Conservation (phyloP, 2,329 filamentous ascomycete species). For the Cladophialophora bantiana region DNA sequence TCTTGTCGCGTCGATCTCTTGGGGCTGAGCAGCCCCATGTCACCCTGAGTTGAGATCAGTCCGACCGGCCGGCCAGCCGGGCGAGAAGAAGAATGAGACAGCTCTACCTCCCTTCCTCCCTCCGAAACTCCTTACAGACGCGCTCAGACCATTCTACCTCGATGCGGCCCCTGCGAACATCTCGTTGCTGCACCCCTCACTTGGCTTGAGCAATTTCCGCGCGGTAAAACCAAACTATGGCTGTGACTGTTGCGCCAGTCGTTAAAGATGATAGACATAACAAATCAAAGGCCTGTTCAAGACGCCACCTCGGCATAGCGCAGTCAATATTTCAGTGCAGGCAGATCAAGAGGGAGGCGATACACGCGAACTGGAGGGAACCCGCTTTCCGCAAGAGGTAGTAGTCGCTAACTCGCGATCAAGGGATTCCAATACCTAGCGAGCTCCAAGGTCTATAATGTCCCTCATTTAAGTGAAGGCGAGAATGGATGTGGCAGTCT, state of each 20-base stretch:
- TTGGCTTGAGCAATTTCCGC: not conserved
- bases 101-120: not conserved
- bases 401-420: too few relatives aligned
- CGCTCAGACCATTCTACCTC: not conserved
- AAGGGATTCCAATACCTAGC: too few relatives aligned
- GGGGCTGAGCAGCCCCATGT: not conserved
- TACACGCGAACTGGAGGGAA: not conserved
- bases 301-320: not conserved
- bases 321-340: too few relatives aligned
- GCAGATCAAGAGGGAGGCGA: not conserved
- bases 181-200: not conserved
- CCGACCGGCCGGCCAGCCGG: not conserved
- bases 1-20: not conserved
- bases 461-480: too few relatives aligned
- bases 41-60: not conserved
- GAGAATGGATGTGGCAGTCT: not conserved
- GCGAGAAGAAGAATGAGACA: not conserved
- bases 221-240: not conserved
- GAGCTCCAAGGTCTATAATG: too few relatives aligned
- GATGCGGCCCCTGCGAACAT: not conserved
- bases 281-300: not conserved
- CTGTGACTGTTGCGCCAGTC: not conserved
- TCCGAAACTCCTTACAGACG: not conserved
- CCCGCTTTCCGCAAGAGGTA: too few relatives aligned
- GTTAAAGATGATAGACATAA: not conserved